phyloP scores from a whole-genome alignment of 352 stramenopile genomes.

The Globisporangium emineosum region DNA sequence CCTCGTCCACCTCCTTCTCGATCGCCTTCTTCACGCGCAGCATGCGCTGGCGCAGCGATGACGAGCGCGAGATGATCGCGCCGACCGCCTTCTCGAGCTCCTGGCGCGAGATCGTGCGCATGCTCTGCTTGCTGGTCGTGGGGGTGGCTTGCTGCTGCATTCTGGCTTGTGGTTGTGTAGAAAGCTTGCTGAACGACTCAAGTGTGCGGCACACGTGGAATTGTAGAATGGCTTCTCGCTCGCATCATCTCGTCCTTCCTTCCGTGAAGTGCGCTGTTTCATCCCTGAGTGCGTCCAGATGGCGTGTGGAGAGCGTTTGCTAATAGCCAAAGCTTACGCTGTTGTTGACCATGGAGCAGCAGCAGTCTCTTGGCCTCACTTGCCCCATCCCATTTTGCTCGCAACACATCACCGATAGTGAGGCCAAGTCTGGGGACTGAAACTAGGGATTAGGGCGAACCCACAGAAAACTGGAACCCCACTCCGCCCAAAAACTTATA shows the following conservation, averaged over 20 bases:
- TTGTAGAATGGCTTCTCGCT: conserved; percentile 9
- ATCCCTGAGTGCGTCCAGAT: neutral
- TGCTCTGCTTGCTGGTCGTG: conserved; percentile 3
- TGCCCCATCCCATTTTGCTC: neutral
- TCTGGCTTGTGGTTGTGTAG: neutral
- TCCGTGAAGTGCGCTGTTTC: neutral
- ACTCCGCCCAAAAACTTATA: neutral
- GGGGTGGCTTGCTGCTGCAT: conserved; percentile 10
- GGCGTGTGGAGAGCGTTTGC: neutral
- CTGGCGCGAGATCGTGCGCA: conserved; percentile 19
- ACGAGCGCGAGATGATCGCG: conserved; percentile 22
- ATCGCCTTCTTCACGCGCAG: conserved; percentile 22
- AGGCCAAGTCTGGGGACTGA: neutral
- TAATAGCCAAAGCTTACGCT: neutral
- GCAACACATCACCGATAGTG: neutral
- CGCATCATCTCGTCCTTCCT: neutral
- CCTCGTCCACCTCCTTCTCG: conserved; percentile 21
- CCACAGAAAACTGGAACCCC: neutral
- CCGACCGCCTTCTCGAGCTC: conserved; percentile 21
- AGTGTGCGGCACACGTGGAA: conserved; percentile 3
- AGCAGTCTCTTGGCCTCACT: neutral
- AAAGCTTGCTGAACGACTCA: neutral
- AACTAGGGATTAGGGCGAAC: neutral
- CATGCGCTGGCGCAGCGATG: conserved; percentile 21
- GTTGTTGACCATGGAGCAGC: neutral